Base-by-base conservation (phyloP, 1,139 yeast genomes). In the Geotrichum macrosporum region DNA sequence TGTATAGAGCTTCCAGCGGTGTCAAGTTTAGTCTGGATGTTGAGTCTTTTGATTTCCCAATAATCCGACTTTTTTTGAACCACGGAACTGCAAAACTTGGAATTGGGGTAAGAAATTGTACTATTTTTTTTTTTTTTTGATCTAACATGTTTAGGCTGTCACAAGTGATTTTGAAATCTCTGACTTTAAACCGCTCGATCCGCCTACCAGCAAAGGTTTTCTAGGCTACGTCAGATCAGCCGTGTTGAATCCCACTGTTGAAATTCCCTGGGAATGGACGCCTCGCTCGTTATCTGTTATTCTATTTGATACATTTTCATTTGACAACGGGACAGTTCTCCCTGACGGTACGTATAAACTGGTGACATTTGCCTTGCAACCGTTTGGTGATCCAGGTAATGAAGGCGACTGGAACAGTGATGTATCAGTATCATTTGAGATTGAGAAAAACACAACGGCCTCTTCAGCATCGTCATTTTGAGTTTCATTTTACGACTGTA, bases 11-110 rank as follows among this genome's bases (percentile, higher is more conserved):
- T 4, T 3, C 20, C 12, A 26, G 10, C 2, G 42, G 42, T 9
- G 31, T 22, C 12, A 12, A 35, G 22, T 43, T 8, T 29, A 29
- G 26, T 2, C 37, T 43, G 15, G 19, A 21, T 10, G 12, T 9
- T 2, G 19, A 35, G 13, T 5, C 22, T 4, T 19, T 8, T 16
- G 37, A 35, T 32, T 21, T 21, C 16, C 46, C 46, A 3, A 8
- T 30, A 5, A 16, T 43, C 9, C n/a, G 24, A 2, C 29, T 16
- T 13, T 30, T 18, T 18, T 6, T 16, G 3, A 43, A 37, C 26
- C 42, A 43, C 27, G 46, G 46, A 5, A 15, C 46, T 3, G 34
- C 41, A 12, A 41, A 35, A 16, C 32, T 43, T 22, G 41, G 34
- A 13, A 30, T 36, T 6, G 41, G 22, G 8, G 46, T 43, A 43